phyloP scores from a whole-genome alignment of 164 flowering plant genomes.

The Kalanchoe fedtschenkoi region DNA sequence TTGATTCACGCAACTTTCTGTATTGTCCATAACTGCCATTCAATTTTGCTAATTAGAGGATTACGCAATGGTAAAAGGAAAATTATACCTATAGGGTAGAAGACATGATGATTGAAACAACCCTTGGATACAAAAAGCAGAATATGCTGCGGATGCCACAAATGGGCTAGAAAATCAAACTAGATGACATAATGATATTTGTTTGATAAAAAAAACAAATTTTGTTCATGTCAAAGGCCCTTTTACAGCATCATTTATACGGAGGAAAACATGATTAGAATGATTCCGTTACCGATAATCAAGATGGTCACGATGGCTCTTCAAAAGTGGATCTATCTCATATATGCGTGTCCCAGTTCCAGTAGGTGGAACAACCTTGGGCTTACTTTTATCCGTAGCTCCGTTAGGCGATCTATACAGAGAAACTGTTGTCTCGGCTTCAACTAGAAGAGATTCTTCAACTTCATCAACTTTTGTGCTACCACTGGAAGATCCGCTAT shows the following conservation, averaged over 20 bases:
- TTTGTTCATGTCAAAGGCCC: neutral
- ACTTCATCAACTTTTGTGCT: slow-evolving; percentile 14
- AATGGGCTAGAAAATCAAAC: neutral
- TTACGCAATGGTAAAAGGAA: neutral
- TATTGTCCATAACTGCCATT: slow-evolving; percentile 60
- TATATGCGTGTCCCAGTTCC: slow-evolving; percentile 73
- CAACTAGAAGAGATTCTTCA: slow-evolving; percentile 11
- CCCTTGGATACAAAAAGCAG: neutral
- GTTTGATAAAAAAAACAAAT: neutral
- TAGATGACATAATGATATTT: neutral
- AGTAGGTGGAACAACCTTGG: slow-evolving; percentile 61
- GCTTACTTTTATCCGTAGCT: slow-evolving; percentile 15
- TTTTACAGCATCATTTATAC: neutral
- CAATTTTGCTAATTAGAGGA: neutral
- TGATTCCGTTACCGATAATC: slow-evolving; percentile 57
- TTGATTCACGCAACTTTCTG: slow-evolving; percentile 54
- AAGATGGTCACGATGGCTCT: slow-evolving; percentile 48
- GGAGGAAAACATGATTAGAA: neutral
- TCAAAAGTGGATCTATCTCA: slow-evolving; percentile 68
- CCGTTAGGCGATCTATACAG: slow-evolving; percentile 5
- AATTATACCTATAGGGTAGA: neutral
- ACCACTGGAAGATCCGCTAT: slow-evolving; percentile 8
- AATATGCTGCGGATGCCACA: neutral
- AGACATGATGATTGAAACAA: no score
- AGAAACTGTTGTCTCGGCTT: slow-evolving; percentile 16